Base-by-base conservation (phyloP, 805 yeast genomes). In the Candida loeiensis region DNA sequence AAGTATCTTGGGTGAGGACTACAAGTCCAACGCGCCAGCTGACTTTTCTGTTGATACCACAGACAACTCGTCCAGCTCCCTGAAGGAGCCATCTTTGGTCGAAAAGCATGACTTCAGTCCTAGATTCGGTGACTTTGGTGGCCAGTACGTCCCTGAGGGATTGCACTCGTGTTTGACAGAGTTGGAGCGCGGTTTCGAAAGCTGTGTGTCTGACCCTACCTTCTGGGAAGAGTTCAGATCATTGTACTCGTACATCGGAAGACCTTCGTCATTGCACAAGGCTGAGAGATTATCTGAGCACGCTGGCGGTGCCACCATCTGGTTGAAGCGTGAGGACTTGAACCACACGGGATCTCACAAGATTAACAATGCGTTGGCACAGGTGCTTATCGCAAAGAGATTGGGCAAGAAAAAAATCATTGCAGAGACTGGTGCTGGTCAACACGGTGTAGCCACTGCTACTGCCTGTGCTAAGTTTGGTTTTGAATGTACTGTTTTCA, bases 121-220 rank as follows among this genome's bases (percentile, higher is more conserved):
- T 42, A 74, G 84, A 47, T 91, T 91, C 54, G 99, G 98, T 56
- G 89, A 80, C 36, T 95, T 88, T 58, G 99, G 99, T 61, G 99
- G 99, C 45, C 99, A 93, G 69, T 93, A 88, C 58, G 99, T 93
- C 29, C 99, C 99, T 28, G 99, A 93, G 71, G 87, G 95, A 16
- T 70, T 93, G 56, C 91, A 90, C 65, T 78, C 95, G 32, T 91
- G 98, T 70, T 74, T 93, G 52, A 77, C 80, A 46, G 95, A 93
- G 66, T 76, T 93, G 43, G 99, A 93, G 69, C 70, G 61, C 39
- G 97, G 88, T 3, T 95, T 90, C 60, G 90, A 85, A 59, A 75
- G 71, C 31, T 96, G 97, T 14, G 81, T 82, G 49, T 87, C 90
- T 20, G 99, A 93, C 64, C 93, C 89, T 27, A 57, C 65, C 25